phyloP scores from a whole-genome alignment of 208 protist species.

The Trypanosomatidae sp. region DNA sequence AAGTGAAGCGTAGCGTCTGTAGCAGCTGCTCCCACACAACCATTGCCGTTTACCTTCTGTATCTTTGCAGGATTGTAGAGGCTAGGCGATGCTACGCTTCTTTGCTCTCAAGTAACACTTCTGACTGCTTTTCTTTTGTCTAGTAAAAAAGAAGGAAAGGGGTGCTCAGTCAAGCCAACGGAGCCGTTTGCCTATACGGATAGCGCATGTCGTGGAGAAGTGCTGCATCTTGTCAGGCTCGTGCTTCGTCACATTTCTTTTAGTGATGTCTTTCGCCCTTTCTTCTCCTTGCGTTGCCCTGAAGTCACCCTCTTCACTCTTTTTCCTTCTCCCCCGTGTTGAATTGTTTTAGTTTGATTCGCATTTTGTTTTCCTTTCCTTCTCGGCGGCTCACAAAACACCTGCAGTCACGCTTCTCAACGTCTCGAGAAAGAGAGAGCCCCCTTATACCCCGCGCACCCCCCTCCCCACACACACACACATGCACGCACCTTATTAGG shows the following conservation, averaged over 20 bases:
- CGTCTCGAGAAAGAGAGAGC: too few relatives aligned
- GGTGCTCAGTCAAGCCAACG: neutral
- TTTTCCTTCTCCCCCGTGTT: neutral
- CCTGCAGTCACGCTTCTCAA: neutral
- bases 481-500: neutral
- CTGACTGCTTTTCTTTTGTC: neutral
- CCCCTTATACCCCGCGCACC: too few relatives aligned
- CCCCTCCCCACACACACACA: neutral
- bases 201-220: neutral
- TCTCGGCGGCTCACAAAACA: too few relatives aligned
- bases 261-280: neutral
- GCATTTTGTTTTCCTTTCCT: neutral
- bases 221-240: neutral
- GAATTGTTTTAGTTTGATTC: neutral
- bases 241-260: neutral
- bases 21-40: neutral
- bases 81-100: neutral
- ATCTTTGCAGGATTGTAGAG: neutral
- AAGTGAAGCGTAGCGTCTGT: neutral
- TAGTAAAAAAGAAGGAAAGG: neutral
- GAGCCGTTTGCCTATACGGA: neutral
- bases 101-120: neutral
- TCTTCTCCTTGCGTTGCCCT: neutral
- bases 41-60: neutral
- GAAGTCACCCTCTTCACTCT: neutral